Percentiles rank a stretch among this genome's conserved stretches.
Evolutionary conservation across 2,329 filamentous ascomycete genomes (phyloP).

Genomic region (Sclerotinia trifoliorum): DNA sequence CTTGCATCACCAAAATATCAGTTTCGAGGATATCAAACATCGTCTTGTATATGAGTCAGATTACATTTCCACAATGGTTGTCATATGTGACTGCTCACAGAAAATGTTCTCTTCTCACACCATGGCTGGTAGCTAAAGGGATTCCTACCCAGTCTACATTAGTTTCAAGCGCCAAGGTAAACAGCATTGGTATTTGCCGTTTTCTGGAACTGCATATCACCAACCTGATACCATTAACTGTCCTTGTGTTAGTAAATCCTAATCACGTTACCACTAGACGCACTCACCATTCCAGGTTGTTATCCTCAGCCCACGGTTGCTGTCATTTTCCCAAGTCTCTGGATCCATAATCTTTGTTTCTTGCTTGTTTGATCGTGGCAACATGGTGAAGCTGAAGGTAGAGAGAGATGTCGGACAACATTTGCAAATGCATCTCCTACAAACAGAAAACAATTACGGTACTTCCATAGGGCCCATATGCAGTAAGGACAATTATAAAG

Average conservation of each 20-base stretch:
- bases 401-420: conserved; percentile 1
- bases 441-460: not conserved
- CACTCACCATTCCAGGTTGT: conserved; percentile 79
- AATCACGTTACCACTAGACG: not conserved
- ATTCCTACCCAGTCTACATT: conserved; percentile 52
- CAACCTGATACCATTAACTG: conserved; percentile 78
- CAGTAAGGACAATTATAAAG: too few species aligned
- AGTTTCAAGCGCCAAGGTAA: not conserved
- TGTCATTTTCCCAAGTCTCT: not conserved
- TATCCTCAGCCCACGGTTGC: conserved; percentile 69
- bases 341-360: not conserved
- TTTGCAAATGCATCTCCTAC: conserved; percentile 15
- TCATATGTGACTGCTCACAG: conserved; percentile 48
- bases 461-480: not conserved
- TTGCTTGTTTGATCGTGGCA: not conserved
- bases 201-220: conserved; percentile 16
- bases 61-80: conserved; percentile 5
- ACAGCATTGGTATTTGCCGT: not conserved
- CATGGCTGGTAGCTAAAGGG: conserved; percentile 84
- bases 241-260: conserved; percentile 24
- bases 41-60: conserved; percentile 48
- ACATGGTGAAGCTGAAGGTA: not conserved
- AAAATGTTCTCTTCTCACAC: conserved; percentile 67
- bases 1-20: conserved; percentile 93
- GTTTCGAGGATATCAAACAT: conserved; percentile 95